These are phyloP conservation scores for Psilocybe cyanescens DNA, from an alignment of 768 basidiomycete genomes.

Conservation along the genomic window DNA sequence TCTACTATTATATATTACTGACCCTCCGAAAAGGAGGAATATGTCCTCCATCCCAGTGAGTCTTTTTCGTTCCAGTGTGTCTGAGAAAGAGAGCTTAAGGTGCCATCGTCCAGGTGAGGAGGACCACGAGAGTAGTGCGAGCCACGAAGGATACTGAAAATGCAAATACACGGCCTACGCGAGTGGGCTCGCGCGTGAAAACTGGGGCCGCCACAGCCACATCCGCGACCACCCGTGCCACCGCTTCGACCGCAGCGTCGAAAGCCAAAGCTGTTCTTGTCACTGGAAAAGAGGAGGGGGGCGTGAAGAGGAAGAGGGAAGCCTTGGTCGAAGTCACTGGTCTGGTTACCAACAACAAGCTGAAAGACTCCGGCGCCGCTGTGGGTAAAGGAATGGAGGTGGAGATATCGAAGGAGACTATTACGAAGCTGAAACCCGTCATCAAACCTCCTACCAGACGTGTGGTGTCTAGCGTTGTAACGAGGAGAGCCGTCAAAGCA, in stretches of 20 bases:
- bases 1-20: constrained; percentile 3
- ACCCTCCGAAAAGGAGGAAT: constrained; percentile 19
- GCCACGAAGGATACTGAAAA: constrained; percentile 70
- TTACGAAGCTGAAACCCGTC: constrained; percentile 20
- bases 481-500: constrained; percentile 15
- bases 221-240: constrained; percentile 34
- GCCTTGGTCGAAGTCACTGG: constrained; percentile 74
- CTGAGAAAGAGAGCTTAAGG: not conserved
- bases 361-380: constrained; percentile 10
- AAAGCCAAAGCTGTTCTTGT: constrained; percentile 34
- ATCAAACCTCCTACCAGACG: constrained; percentile 21
- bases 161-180: constrained; percentile 62
- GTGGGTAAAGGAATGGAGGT: constrained; percentile 47
- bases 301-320: constrained; percentile 75
- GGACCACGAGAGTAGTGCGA: constrained; percentile 62
- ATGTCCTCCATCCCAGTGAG: constrained; percentile 42
- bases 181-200: constrained; percentile 57
- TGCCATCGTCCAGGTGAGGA: constrained; percentile 53
- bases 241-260: constrained; percentile 44
- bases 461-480: constrained; percentile 9
- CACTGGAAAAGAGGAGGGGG: constrained; percentile 39
- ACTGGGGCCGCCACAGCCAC: constrained; percentile 43
- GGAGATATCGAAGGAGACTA: constrained; percentile 27
- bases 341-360: constrained; percentile 35
- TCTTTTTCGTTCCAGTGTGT: constrained; percentile 6